phyloP scores from a whole-genome alignment of 768 basidiomycete species.

The Pleurotus ostreatus region DNA sequence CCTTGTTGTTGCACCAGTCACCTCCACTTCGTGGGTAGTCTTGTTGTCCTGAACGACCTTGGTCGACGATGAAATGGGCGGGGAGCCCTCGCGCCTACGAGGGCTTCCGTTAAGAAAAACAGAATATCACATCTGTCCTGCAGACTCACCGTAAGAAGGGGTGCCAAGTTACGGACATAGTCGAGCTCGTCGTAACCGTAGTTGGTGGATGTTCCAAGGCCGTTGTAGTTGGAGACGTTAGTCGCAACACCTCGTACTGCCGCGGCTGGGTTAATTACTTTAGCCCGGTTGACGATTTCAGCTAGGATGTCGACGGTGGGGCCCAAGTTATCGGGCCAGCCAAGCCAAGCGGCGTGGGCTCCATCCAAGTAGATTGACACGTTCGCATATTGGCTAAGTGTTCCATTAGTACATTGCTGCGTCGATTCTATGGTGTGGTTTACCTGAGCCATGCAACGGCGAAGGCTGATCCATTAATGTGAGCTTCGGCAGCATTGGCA shows the following conservation, averaged over 20 bases:
- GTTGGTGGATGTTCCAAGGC: conserved; percentile 21
- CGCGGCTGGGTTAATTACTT: conserved; percentile 19
- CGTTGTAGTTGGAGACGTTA: conserved; percentile 32
- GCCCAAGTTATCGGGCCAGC: conserved; percentile 26
- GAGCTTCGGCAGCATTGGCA: conserved; percentile 23
- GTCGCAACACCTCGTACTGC: conserved; percentile 27
- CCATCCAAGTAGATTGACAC: conserved; percentile 27
- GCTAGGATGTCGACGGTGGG: conserved; percentile 25
- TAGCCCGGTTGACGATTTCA: conserved; percentile 23
- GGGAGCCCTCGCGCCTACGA: conserved; percentile 2
- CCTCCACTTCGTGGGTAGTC: conserved; percentile 3
- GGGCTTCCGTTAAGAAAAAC: too few species aligned
- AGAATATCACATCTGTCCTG: too few species aligned
- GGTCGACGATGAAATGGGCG: conserved; percentile 6
- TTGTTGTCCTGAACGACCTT: conserved; percentile 3
- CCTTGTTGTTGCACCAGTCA: conserved; percentile 8
- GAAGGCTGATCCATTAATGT: conserved; percentile 21
- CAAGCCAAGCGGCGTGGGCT: conserved; percentile 31
- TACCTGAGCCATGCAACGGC: conserved; percentile 22
- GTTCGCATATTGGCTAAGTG: conserved; percentile 16
- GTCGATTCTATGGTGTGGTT: background rate
- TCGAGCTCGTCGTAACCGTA: conserved; percentile 27
- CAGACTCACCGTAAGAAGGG: conserved; percentile 19
- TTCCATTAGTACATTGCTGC: background rate
- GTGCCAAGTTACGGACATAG: conserved; percentile 25